These are phyloP conservation scores for Backusella parvicylindrica DNA, from an alignment of 192 early-diverging fungal genomes.

Conservation along the genomic window DNA sequence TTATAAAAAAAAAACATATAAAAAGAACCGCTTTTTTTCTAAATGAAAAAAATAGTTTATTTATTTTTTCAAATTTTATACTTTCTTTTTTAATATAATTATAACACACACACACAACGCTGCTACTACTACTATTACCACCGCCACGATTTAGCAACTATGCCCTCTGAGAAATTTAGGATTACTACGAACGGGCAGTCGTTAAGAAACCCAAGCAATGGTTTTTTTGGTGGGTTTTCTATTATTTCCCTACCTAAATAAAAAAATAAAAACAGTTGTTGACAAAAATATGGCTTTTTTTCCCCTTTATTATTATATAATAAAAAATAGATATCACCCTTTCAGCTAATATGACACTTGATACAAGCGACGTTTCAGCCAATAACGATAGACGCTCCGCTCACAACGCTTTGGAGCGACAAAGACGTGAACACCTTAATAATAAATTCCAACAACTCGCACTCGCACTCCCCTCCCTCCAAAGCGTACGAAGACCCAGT, in stretches of 20 bases:
- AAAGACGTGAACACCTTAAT: slow-evolving; percentile 77
- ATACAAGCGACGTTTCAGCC: slow-evolving; percentile 12
- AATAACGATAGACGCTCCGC: slow-evolving; percentile 64
- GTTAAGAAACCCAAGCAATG: slow-evolving; percentile 9
- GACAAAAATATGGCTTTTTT: neutral
- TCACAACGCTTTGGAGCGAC: slow-evolving; percentile 81
- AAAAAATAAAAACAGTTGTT: neutral
- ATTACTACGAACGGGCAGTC: slow-evolving; percentile 16
- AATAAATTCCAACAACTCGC: slow-evolving; percentile 80
- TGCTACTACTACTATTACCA: neutral
- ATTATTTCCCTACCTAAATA: neutral
- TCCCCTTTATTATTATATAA: neutral
- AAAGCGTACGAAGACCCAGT: slow-evolving; percentile 70
- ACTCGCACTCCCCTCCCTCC: slow-evolving; percentile 70
- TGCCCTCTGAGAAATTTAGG: slow-evolving; percentile 22
- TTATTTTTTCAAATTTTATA: neutral
- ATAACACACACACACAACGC: no score
- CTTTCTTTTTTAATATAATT: neutral
- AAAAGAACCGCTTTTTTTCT: neutral
- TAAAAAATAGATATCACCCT: slow-evolving; percentile 9
- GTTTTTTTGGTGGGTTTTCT: slow-evolving; percentile 2
- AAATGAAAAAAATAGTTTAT: slow-evolving; percentile 6
- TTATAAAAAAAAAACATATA: neutral
- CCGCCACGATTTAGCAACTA: neutral
- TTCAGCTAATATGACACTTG: slow-evolving; percentile 11